A percentile compares a stretch with the other conserved stretches of the same genome.
Conservation (phyloP, 2,329 filamentous ascomycete genomes). For the Aspergillus oerlinghausenensis region DNA sequence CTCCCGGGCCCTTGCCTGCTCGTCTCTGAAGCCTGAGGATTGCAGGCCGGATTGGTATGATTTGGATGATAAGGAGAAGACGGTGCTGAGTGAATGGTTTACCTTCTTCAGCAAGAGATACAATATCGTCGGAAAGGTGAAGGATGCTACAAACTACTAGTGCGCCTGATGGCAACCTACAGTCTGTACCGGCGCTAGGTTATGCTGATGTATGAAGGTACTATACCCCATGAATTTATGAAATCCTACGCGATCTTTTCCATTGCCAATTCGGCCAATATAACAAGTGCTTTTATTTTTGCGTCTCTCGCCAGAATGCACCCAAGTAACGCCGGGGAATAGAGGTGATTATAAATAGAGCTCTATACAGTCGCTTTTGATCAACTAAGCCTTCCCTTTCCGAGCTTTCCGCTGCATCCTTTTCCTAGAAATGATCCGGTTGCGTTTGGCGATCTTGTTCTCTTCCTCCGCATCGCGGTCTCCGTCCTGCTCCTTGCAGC, state of each 20-base stretch:
- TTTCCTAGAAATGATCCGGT: constrained; percentile 82
- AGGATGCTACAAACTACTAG: constrained; percentile 35
- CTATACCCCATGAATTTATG: background rate
- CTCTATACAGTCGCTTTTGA: constrained; percentile 8
- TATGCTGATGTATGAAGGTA: background rate
- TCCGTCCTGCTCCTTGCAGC: constrained; percentile 16
- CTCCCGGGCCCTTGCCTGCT: constrained; percentile 82
- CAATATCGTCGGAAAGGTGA: constrained; percentile 61
- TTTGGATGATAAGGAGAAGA: constrained; percentile 78
- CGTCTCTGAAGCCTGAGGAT: constrained; percentile 80
- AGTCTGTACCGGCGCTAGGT: constrained; percentile 1
- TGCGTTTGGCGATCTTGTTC: constrained; percentile 58
- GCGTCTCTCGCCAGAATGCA: background rate
- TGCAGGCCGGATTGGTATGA: constrained; percentile 78
- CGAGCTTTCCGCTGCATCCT: constrained; percentile 65
- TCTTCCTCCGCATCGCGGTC: constrained; percentile 34
- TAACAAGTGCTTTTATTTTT: constrained; percentile 15
- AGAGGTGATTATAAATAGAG: constrained; percentile 7
- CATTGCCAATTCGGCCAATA: background rate
- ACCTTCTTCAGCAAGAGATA: constrained; percentile 97
- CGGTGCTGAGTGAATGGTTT: constrained; percentile 82
- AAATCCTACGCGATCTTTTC: background rate
- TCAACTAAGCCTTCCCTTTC: constrained; percentile 42
- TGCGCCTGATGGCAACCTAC: constrained; percentile 5
- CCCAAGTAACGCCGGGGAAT: background rate